These are phyloP conservation scores for Solanum corneliomulleri DNA, from an alignment of 257 asterid genomes.

Conservation along the genomic window DNA sequence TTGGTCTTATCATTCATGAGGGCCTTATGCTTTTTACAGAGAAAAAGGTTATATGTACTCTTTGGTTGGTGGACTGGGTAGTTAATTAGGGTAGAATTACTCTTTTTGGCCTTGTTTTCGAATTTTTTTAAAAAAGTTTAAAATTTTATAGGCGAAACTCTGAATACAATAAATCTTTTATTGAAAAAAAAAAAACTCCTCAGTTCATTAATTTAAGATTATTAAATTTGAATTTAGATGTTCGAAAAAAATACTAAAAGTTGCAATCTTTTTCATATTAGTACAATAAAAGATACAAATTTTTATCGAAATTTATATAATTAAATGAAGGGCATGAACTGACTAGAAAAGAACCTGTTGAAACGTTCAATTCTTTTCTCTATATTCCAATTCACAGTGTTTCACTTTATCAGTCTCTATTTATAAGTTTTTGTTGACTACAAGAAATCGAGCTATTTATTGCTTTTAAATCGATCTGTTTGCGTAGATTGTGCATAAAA, in stretches of 20 bases:
- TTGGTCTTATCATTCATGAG: background rate
- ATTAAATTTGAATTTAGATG: background rate
- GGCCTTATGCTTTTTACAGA: background rate
- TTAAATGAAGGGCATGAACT: background rate
- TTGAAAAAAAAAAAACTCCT: background rate
- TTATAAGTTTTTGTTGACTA: background rate
- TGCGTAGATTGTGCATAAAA: background rate
- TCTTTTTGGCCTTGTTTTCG: background rate
- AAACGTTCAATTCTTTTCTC: background rate
- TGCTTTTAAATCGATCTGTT: background rate
- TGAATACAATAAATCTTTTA: background rate
- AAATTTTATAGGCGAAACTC: background rate
- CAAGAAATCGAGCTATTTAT: background rate
- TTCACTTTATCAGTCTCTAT: background rate
- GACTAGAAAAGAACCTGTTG: background rate
- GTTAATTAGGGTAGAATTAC: background rate
- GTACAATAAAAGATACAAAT: too few species aligned
- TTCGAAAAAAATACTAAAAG: background rate
- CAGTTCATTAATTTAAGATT: background rate
- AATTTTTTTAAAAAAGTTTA: too few species aligned
- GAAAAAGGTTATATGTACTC: background rate
- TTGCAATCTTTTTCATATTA: background rate
- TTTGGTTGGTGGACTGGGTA: background rate
- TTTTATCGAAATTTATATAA: too few species aligned
- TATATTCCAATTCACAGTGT: background rate